Conservation (phyloP, 495 filamentous ascomycete species). For the Cladorrhinum samala region DNA sequence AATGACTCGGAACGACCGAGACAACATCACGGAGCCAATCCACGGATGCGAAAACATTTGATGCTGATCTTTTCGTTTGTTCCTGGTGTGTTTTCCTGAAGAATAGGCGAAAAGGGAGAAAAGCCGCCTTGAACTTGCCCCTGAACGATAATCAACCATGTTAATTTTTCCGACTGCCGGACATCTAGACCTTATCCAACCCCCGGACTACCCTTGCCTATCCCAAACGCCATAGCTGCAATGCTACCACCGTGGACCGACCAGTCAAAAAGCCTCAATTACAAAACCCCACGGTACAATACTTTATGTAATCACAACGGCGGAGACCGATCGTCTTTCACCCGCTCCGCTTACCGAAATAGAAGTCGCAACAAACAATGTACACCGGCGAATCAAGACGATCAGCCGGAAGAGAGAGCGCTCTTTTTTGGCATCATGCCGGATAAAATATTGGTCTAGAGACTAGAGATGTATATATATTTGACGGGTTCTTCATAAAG, state of each 20-base stretch:
- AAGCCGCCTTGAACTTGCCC: background rate
- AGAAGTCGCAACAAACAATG: constrained; percentile 1
- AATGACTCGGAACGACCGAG: too few species aligned
- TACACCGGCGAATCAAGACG: background rate
- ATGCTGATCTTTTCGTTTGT: too few species aligned
- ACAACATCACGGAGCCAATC: too few species aligned
- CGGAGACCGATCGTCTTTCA: constrained; percentile 13
- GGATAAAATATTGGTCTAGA: constrained; percentile 13
- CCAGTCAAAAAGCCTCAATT: constrained; percentile 3
- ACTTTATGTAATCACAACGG: background rate
- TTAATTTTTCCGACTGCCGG: background rate
- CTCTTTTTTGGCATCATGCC: constrained; percentile 2
- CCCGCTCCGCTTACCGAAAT: constrained; percentile 18
- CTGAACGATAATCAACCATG: background rate
- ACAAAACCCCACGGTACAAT: background rate
- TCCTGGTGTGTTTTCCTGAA: too few species aligned
- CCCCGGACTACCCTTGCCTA: too few species aligned
- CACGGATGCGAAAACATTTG: too few species aligned
- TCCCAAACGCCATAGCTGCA: background rate
- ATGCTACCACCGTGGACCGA: background rate
- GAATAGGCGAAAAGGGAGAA: background rate
- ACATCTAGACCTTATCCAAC: background rate
- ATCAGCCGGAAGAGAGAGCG: constrained; percentile 7
- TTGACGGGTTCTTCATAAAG: background rate
- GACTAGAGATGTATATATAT: constrained; percentile 7